A percentile compares a stretch with the other conserved stretches of the same genome.
Evolutionary conservation across 192 early-diverging fungal species (phyloP).

Genomic region (Endogone sp.): DNA sequence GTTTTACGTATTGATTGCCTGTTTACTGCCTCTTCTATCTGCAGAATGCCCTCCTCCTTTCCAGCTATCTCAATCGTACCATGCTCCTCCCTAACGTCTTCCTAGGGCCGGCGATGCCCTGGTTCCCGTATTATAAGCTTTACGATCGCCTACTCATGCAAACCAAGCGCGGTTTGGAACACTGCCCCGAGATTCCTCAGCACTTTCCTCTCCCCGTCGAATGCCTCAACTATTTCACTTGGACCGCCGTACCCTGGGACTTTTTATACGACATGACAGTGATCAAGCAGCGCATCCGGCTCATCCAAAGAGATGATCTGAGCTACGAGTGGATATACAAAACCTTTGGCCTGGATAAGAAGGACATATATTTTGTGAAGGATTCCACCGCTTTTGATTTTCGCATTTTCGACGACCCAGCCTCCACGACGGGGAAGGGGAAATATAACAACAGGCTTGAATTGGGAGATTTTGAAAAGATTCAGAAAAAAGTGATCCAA

Average conservation of each 20-base stretch:
- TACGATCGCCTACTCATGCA: slow-evolving; percentile 44
- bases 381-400: slow-evolving; percentile 49
- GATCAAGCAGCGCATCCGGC: slow-evolving; percentile 28
- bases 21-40: slow-evolving; percentile 8
- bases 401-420: slow-evolving; percentile 47
- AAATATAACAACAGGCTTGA: slow-evolving; percentile 36
- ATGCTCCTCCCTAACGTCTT: slow-evolving; percentile 44
- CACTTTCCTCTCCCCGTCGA: slow-evolving; percentile 42
- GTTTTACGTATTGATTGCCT: no score
- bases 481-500: slow-evolving; percentile 37
- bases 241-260: slow-evolving; percentile 52
- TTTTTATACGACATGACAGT: slow-evolving; percentile 49
- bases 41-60: slow-evolving; percentile 46
- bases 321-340: slow-evolving; percentile 45
- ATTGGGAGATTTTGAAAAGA: slow-evolving; percentile 25
- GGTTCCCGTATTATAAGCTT: slow-evolving; percentile 41
- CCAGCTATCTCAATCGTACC: slow-evolving; percentile 51
- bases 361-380: slow-evolving; percentile 40
- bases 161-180: slow-evolving; percentile 49
- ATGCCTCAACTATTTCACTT: slow-evolving; percentile 51
- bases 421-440: slow-evolving; percentile 26
- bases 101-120: slow-evolving; percentile 49
- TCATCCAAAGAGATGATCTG: slow-evolving; percentile 40
- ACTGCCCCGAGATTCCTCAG: slow-evolving; percentile 33
- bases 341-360: slow-evolving; percentile 31